A percentile compares a stretch with the other conserved stretches of the same genome.
These are phyloP conservation scores for Heterobasidion parviporum DNA, from an alignment of 1,284 basidiomycete genomes.

Conservation along the genomic window DNA sequence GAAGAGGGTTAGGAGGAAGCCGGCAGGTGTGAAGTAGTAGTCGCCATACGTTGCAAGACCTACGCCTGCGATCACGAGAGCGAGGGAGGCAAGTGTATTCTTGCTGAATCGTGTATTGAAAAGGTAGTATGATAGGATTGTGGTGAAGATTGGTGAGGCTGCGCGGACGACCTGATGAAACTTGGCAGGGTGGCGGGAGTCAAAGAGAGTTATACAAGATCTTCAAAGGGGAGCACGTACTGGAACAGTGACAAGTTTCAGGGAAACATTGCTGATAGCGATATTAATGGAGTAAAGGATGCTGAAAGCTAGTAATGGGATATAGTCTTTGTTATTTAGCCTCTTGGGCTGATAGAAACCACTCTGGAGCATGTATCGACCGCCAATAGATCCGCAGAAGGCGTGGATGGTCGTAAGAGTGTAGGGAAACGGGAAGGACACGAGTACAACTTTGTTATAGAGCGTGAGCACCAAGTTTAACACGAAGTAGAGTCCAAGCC, in stretches of 20 bases:
- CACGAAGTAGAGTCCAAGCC: conserved; percentile 77
- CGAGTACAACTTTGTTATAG: conserved; percentile 88
- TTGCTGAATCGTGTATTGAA: conserved; percentile 43
- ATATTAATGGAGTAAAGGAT: conserved; percentile 89
- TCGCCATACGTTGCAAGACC: conserved; percentile 91
- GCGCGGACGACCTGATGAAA: conserved; percentile 96
- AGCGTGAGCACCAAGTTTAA: conserved; percentile 88
- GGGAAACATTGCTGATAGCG: conserved; percentile 83
- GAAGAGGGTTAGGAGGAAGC: conserved; percentile 77
- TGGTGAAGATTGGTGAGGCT: conserved; percentile 84
- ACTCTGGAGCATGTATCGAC: conserved; percentile 53
- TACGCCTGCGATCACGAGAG: conserved; percentile 87
- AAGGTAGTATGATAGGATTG: conserved; percentile 60
- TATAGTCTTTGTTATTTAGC: conserved; percentile 46
- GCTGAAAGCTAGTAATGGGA: conserved; percentile 73
- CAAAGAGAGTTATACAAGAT: not conserved
- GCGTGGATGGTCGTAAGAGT: conserved; percentile 83
- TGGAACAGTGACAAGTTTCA: conserved; percentile 85
- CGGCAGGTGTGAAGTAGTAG: conserved; percentile 79
- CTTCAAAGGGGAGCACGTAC: conserved; percentile 37
- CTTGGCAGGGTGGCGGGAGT: conserved; percentile 27
- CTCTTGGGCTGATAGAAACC: conserved; percentile 57
- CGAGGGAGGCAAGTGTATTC: conserved; percentile 63
- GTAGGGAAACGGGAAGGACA: conserved; percentile 89
- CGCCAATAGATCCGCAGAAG: conserved; percentile 77